Evolutionary conservation across 768 basidiomycete species (phyloP).

Genomic region (Kwoniella sp.): DNA sequence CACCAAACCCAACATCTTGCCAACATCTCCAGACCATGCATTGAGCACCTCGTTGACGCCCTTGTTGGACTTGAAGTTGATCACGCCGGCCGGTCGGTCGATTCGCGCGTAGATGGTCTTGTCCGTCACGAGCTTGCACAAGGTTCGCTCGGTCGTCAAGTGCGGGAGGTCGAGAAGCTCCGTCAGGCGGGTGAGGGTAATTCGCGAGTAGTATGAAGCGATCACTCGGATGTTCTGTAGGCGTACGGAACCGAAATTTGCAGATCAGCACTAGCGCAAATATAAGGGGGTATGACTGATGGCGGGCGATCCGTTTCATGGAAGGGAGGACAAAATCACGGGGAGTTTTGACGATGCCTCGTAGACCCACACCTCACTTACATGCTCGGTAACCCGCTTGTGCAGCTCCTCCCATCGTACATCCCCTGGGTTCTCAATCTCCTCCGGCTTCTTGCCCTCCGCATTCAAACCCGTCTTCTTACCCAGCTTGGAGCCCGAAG

Average conservation of each 20-base stretch:
- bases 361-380: no score
- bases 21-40: constrained; percentile 97
- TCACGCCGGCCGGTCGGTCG: constrained; percentile 85
- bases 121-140: constrained; percentile 85
- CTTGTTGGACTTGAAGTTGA: constrained; percentile 81
- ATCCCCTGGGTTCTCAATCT: constrained; percentile 55
- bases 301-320: no score
- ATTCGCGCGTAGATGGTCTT: constrained; percentile 91
- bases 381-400: constrained; percentile 94
- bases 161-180: constrained; percentile 80
- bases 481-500: constrained; percentile 57
- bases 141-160: constrained; percentile 81
- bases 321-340: no score
- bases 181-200: constrained; percentile 79
- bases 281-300: background rate
- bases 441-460: constrained; percentile 48
- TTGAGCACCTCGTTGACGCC: constrained; percentile 93
- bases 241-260: background rate
- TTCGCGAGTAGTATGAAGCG: constrained; percentile 90
- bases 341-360: background rate
- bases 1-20: constrained; percentile 81
- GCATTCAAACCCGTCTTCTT: constrained; percentile 48
- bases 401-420: constrained; percentile 95
- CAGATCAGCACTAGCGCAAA: background rate
- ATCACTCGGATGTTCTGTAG: constrained; percentile 91